These are phyloP conservation scores for Aspergillus pseudoterreus DNA, from an alignment of 2,329 filamentous ascomycete species.

Conservation along the genomic window DNA sequence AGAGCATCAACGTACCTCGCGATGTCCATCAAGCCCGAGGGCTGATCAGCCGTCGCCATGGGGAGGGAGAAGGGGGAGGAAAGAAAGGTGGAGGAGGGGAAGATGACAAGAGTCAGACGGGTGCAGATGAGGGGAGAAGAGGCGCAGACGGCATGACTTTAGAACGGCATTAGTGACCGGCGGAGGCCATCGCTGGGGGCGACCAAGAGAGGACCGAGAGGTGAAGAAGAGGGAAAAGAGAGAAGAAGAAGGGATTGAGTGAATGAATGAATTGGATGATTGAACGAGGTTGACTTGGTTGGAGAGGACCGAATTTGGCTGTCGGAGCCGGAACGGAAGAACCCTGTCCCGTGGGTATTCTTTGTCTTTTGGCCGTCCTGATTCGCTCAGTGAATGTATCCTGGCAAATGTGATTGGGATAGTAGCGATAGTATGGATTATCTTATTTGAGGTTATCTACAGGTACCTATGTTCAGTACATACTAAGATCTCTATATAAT, in stretches of 20 bases:
- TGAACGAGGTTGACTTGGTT: too few species aligned
- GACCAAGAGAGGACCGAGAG: background rate
- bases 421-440: too few species aligned
- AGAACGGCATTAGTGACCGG: conserved; percentile 13
- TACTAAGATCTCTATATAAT: too few species aligned
- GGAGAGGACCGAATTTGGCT: too few species aligned
- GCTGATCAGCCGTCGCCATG: conserved; percentile 40
- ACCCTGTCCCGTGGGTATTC: too few species aligned
- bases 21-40: conserved; percentile 41
- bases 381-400: too few species aligned
- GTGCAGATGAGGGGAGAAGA: conserved; percentile 6
- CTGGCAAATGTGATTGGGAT: too few species aligned
- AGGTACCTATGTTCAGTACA: too few species aligned
- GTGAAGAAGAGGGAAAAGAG: background rate
- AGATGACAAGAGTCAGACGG: background rate
- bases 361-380: too few species aligned
- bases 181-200: conserved; percentile 6
- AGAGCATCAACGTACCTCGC: conserved; percentile 29
- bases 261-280: too few species aligned
- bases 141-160: conserved; percentile 16
- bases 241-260: background rate
- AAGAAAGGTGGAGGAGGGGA: background rate
- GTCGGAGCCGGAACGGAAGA: too few species aligned
- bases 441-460: too few species aligned
- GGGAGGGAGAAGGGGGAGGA: background rate